Percentiles rank a stretch among this genome's conserved stretches.
Evolutionary conservation across 345 rosid species (phyloP).

Genomic region (Acer yangbiense): DNA sequence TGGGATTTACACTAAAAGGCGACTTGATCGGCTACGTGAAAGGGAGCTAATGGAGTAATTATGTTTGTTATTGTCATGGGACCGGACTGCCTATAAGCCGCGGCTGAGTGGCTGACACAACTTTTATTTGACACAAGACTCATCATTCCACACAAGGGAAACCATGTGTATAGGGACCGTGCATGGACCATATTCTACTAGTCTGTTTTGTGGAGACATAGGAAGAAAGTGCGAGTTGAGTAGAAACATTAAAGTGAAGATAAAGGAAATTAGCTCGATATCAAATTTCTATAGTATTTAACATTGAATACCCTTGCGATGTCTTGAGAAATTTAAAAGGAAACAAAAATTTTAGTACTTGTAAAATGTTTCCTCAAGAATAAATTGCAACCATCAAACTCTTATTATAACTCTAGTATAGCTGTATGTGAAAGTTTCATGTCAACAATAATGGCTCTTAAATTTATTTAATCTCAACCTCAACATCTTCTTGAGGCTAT

Average conservation of each 20-base stretch:
- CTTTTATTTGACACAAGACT: neutral
- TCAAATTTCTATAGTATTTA: too few relatives aligned
- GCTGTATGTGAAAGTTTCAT: neutral
- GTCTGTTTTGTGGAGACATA: too few relatives aligned
- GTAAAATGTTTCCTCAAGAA: too few relatives aligned
- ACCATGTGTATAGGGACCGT: neutral
- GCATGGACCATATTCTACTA: neutral
- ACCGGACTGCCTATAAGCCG: neutral
- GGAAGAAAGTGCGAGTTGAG: neutral
- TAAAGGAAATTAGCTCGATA: neutral
- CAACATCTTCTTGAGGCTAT: too few relatives aligned
- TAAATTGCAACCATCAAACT: neutral
- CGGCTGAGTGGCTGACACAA: neutral
- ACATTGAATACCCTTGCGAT: too few relatives aligned
- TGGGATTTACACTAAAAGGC: conserved; percentile 7
- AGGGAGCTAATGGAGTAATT: neutral
- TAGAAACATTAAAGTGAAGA: neutral
- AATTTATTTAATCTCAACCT: too few relatives aligned
- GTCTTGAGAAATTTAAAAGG: too few relatives aligned
- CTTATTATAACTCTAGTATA: neutral
- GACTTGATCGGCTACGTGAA: conserved; percentile 6
- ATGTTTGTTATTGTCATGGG: neutral
- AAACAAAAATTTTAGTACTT: too few relatives aligned
- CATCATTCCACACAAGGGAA: neutral
- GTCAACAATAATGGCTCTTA: neutral